Evolutionary conservation across 2,329 filamentous ascomycete genomes (phyloP).

Genomic region (Fusarium sp.): DNA sequence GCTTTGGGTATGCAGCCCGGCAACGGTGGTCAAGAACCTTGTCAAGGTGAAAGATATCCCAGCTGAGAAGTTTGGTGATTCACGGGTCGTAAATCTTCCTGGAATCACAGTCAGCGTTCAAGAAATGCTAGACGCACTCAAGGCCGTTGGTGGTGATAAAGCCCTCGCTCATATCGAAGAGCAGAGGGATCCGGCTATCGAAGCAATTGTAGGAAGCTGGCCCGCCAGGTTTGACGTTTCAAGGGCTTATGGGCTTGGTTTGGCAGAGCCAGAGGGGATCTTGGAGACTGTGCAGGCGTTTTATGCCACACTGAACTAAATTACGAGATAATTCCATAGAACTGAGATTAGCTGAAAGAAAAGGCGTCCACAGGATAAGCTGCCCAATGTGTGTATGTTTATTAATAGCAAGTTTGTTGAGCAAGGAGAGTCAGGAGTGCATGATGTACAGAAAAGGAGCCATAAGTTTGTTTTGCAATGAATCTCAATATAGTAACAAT

Average conservation of each 20-base stretch:
- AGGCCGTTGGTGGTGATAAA: conserved; percentile 60
- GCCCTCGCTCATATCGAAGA: conserved; percentile 58
- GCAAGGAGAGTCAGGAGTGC: background rate
- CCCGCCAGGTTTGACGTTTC: conserved; percentile 61
- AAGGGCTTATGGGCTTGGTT: conserved; percentile 66
- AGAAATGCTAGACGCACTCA: conserved; percentile 63
- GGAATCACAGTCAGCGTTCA: conserved; percentile 63
- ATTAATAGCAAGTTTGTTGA: background rate
- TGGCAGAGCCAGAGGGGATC: conserved; percentile 40
- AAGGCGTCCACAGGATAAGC: background rate
- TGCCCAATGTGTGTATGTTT: background rate
- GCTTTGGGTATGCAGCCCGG: conserved; percentile 64
- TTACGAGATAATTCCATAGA: background rate
- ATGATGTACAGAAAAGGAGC: background rate
- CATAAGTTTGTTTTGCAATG: background rate
- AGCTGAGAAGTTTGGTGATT: conserved; percentile 51
- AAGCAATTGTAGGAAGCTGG: conserved; percentile 66
- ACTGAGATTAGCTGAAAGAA: background rate
- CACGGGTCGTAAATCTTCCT: conserved; percentile 62
- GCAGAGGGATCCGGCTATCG: conserved; percentile 58
- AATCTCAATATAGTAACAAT: background rate
- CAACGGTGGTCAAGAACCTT: conserved; percentile 61
- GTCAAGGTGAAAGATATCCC: conserved; percentile 56
- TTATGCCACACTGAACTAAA: background rate
- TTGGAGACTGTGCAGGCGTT: conserved; percentile 1